Base-by-base conservation (phyloP, 129 eudicot species). In the Cynara cardunculus region DNA sequence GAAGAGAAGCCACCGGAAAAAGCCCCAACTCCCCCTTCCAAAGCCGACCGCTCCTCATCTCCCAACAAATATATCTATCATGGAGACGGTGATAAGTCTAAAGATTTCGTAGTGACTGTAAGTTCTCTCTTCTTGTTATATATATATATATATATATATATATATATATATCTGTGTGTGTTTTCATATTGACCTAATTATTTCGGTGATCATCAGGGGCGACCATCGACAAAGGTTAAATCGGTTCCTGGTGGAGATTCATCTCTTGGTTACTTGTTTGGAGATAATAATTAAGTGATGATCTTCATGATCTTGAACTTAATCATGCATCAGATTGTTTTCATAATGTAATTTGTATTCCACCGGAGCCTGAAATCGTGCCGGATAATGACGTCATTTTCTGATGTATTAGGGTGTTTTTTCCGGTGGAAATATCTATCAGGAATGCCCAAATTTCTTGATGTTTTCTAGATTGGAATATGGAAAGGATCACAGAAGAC, bases 181-280 rank as follows among this genome's bases (percentile, higher is more conserved):
- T n/a, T n/a, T n/a, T n/a, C n/a, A n/a, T n/a, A n/a, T n/a, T n/a
- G n/a, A n/a, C n/a, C n/a, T n/a, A 37, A 37, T 13, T 13, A 13
- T 65, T 72, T 34, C 70, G 62, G 5, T 53, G 62, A 53, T 53
- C 62, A 4, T 41, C 18, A 88, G 91, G 91, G 80, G 32, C 89
- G 91, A 41, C 89, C 91, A 49, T 85, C 91, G 1, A 88, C 91
- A 2, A 88, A 85, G 74, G 89, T 88, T 24, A 88, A 85, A 11
- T 88, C 87, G n/a, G 91, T 73, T 75, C 91, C 91, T 0, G 91
- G 91, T 11, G 91, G 91, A 61, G 82, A 80, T 83, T 88, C 91
- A 65, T 85, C 89, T 44, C 85, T 88, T n/a, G 91, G 91, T 27
- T 88, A 88, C 83, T 74, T 88, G 79, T 88, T 88, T 85, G 91